Evolutionary conservation across 129 eudicot genomes (phyloP).

Genomic region (Arctium minus): DNA sequence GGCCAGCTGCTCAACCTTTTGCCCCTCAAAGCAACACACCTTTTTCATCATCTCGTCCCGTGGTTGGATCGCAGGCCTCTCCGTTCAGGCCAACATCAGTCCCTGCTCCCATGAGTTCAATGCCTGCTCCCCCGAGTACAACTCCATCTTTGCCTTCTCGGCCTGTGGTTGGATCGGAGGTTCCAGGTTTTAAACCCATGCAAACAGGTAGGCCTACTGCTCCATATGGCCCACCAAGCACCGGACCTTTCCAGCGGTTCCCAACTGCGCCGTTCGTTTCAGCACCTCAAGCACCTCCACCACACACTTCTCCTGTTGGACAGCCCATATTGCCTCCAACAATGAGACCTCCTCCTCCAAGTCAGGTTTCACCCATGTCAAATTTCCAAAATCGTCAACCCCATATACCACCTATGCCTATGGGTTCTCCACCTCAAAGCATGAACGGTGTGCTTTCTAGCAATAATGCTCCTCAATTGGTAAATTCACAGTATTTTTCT

Average conservation of each 20-base stretch:
- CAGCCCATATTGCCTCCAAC: conserved; percentile 47
- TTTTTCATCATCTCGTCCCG: conserved; percentile 62
- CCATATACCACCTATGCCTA: conserved; percentile 44
- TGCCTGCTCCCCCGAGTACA: conserved; percentile 31
- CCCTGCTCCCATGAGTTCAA: conserved; percentile 6
- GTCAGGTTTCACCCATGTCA: conserved; percentile 32
- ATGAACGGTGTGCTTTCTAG: conserved; percentile 37
- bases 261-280: conserved; percentile 52
- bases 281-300: conserved; percentile 44
- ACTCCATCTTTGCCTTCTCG: conserved; percentile 48
- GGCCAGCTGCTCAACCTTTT: conserved; percentile 70
- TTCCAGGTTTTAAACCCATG: conserved; percentile 50
- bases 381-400: conserved; percentile 34
- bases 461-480: conserved; percentile 27
- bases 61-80: conserved; percentile 58
- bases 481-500: conserved; percentile 36
- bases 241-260: conserved; percentile 63
- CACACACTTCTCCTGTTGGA: conserved; percentile 37
- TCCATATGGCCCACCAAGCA: conserved; percentile 56
- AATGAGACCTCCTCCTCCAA: conserved; percentile 49
- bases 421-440: conserved; percentile 63
- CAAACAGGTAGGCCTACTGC: conserved; percentile 45
- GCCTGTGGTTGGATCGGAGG: conserved; percentile 42
- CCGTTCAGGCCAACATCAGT: conserved; percentile 49
- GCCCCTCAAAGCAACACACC: conserved; percentile 55